These are phyloP conservation scores for Cercospora sp. DNA, from an alignment of 2,329 filamentous ascomycete genomes.

Conservation along the genomic window DNA sequence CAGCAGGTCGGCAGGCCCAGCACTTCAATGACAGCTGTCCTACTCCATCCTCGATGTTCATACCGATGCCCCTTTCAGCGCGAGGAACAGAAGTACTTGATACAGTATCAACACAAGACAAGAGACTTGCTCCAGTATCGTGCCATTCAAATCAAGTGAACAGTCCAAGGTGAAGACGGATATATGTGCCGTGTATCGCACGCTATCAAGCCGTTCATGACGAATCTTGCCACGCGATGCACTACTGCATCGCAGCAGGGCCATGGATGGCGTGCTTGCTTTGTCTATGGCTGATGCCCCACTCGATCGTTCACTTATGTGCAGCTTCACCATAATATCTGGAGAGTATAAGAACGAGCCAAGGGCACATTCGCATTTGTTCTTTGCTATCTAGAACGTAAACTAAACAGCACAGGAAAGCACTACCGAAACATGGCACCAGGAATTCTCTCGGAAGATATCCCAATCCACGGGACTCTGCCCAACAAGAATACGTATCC, in stretches of 20 bases:
- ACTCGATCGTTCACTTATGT: background rate
- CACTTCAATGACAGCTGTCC: background rate
- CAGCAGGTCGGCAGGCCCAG: background rate
- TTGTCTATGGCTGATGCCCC: background rate
- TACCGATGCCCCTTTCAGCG: background rate
- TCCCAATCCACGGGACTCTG: slow-evolving; percentile 1
- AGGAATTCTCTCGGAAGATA: slow-evolving; percentile 21
- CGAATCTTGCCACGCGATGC: background rate
- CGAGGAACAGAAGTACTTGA: background rate
- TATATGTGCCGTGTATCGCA: background rate
- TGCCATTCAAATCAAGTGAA: background rate
- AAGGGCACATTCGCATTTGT: background rate
- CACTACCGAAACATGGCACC: slow-evolving; percentile 19
- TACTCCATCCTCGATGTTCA: background rate
- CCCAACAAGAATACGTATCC: slow-evolving; percentile 13
- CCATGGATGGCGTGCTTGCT: slow-evolving; percentile 4
- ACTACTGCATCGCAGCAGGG: background rate
- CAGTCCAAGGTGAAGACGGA: background rate
- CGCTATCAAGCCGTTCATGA: background rate
- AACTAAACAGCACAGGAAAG: background rate
- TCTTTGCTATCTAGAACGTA: background rate
- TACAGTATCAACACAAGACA: background rate
- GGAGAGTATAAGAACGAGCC: background rate
- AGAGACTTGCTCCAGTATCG: background rate
- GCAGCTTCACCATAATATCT: background rate